These are phyloP conservation scores for Raffaelea arxii DNA, from an alignment of 2,329 filamentous ascomycete species.

Conservation along the genomic window DNA sequence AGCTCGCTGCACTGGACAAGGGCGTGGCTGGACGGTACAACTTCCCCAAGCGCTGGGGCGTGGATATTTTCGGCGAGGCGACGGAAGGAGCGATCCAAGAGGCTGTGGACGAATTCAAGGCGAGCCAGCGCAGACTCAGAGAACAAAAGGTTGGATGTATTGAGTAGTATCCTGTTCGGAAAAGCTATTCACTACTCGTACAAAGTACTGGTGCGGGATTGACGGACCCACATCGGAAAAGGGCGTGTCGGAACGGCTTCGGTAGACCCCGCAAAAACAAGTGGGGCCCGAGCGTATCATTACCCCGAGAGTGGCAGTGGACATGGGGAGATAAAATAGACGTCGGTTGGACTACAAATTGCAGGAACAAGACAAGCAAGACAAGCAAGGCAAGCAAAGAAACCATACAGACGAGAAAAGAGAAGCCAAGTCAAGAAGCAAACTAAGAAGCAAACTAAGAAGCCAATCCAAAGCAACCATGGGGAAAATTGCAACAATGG, in stretches of 20 bases:
- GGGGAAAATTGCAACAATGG: slow-evolving; percentile 42
- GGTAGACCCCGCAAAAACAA: no score
- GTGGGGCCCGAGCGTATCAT: no score
- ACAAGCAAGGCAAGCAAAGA: background rate
- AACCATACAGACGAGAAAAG: background rate
- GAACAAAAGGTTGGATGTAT: background rate
- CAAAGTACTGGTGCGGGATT: no score
- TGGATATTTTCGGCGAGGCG: slow-evolving; percentile 29
- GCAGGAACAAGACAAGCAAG: background rate
- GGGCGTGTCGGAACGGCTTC: no score
- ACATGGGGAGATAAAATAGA: background rate
- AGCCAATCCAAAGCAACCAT: slow-evolving; percentile 5
- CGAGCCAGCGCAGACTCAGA: slow-evolving; percentile 1
- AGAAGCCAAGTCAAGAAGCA: background rate
- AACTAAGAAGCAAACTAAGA: background rate
- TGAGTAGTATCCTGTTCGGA: background rate
- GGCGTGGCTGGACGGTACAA: slow-evolving; percentile 43
- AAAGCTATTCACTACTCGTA: background rate
- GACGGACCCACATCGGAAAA: no score
- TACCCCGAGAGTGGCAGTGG: no score
- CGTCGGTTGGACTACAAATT: background rate
- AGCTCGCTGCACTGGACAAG: slow-evolving; percentile 42
- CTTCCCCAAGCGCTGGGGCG: slow-evolving; percentile 31
- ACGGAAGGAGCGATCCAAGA: slow-evolving; percentile 2
- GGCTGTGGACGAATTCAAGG: slow-evolving; percentile 7